Evolutionary conservation across 176 grass and related monocot species (phyloP).

Genomic region (Tillandsia fasciculata): DNA sequence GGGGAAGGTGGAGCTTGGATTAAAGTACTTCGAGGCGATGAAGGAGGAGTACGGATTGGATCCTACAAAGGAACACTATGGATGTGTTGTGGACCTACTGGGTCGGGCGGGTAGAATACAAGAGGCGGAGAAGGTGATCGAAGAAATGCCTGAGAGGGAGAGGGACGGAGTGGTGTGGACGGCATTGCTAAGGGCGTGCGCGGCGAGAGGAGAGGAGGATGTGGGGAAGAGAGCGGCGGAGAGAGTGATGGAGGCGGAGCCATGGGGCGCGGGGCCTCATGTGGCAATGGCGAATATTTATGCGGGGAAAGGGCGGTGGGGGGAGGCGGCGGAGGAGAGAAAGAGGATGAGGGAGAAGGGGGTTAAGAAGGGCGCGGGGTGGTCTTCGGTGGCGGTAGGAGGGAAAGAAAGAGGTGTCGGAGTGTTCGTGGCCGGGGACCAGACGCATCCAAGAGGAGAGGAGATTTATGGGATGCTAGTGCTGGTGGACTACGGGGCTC

Average conservation of each 20-base stretch:
- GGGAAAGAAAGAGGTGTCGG: slow-evolving; percentile 20
- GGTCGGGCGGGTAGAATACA: slow-evolving; percentile 35
- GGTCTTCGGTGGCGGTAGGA: slow-evolving; percentile 49
- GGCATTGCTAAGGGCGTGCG: slow-evolving; percentile 47
- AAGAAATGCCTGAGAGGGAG: slow-evolving; percentile 29
- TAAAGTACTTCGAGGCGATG: slow-evolving; percentile 49
- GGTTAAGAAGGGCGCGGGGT: slow-evolving; percentile 49
- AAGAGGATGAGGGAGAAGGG: slow-evolving; percentile 52
- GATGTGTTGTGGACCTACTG: slow-evolving; percentile 49
- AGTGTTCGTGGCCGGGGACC: slow-evolving; percentile 48
- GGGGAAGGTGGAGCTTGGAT: slow-evolving; percentile 36
- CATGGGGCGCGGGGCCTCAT: slow-evolving; percentile 40
- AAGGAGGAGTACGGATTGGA: slow-evolving; percentile 27
- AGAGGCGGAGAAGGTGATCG: slow-evolving; percentile 45
- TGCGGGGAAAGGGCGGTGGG: slow-evolving; percentile 47
- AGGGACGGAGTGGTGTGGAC: slow-evolving; percentile 60
- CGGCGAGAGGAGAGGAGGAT: slow-evolving; percentile 42
- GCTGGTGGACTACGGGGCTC: slow-evolving; percentile 25
- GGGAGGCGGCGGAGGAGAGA: slow-evolving; percentile 41
- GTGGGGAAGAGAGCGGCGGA: slow-evolving; percentile 33
- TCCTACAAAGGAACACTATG: slow-evolving; percentile 54
- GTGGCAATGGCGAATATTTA: slow-evolving; percentile 60
- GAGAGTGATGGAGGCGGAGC: slow-evolving; percentile 39
- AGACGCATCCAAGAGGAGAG: slow-evolving; percentile 26
- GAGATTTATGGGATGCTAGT: slow-evolving; percentile 38